These are phyloP conservation scores for Lactifluus volemus DNA, from an alignment of 768 basidiomycete genomes.

Conservation along the genomic window DNA sequence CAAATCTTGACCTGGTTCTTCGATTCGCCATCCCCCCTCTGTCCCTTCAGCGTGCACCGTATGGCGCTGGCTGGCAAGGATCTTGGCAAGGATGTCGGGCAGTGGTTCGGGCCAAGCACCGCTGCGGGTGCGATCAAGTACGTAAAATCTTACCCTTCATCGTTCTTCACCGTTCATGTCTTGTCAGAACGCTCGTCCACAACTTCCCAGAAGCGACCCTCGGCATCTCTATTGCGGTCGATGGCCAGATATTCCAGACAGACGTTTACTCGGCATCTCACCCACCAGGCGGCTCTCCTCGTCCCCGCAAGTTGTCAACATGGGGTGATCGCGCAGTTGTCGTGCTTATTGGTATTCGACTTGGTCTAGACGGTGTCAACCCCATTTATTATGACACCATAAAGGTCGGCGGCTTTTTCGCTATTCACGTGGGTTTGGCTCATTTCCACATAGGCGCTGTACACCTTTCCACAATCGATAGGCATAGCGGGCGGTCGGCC, in stretches of 20 bases:
- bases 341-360: constrained; percentile 73
- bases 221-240: constrained; percentile 74
- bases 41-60: constrained; percentile 91
- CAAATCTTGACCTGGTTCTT: constrained; percentile 93
- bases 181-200: constrained; percentile 58
- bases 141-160: neutral
- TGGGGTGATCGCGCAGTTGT: constrained; percentile 88
- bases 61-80: constrained; percentile 95
- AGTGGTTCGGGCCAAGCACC: constrained; percentile 97
- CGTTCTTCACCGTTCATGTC: neutral
- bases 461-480: constrained; percentile 90
- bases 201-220: constrained; percentile 74
- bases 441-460: constrained; percentile 50
- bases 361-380: constrained; percentile 91
- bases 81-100: constrained; percentile 89
- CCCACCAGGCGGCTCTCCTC: constrained; percentile 24
- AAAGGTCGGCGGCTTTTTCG: constrained; percentile 38
- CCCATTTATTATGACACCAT: constrained; percentile 88
- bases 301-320: constrained; percentile 19
- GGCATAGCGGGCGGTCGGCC: constrained; percentile 97
- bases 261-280: constrained; percentile 78
- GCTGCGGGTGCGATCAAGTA: constrained; percentile 96
- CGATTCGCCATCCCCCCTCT: constrained; percentile 74
- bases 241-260: constrained; percentile 73
- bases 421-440: neutral